These are phyloP conservation scores for Nemania sp. DNA, from an alignment of 2,329 filamentous ascomycete genomes.

Conservation along the genomic window DNA sequence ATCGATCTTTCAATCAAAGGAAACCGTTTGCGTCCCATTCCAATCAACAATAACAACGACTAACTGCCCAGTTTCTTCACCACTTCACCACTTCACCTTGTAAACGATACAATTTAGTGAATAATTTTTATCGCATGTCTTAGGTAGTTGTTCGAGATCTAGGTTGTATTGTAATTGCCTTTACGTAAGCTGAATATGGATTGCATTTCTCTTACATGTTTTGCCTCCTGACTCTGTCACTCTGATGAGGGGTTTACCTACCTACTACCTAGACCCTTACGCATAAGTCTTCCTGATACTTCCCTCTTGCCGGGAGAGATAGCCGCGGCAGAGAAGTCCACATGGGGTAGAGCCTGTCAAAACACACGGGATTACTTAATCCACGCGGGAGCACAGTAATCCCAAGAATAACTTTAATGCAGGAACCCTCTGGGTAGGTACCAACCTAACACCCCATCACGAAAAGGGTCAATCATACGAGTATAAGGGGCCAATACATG, in stretches of 20 bases:
- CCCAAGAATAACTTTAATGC: background rate
- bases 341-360: background rate
- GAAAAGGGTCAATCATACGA: background rate
- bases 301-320: slow-evolving; percentile 27
- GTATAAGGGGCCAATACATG: background rate
- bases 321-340: slow-evolving; percentile 24
- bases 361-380: background rate
- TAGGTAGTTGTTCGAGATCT: too few relatives aligned
- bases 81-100: too few relatives aligned
- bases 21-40: background rate
- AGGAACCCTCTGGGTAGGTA: slow-evolving; percentile 18
- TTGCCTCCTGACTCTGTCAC: slow-evolving; percentile 1
- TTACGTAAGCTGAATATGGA: background rate
- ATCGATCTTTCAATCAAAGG: background rate
- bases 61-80: background rate
- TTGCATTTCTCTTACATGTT: too few relatives aligned
- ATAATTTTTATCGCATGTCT: too few relatives aligned
- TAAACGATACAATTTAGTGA: too few relatives aligned
- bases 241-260: slow-evolving; percentile 12
- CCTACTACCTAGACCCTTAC: background rate
- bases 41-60: background rate
- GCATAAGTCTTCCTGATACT: slow-evolving; percentile 14
- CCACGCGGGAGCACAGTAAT: background rate
- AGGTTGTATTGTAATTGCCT: too few relatives aligned
- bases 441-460: slow-evolving; percentile 7